Evolutionary conservation across 2,329 filamentous ascomycete species (phyloP).

Genomic region (Aspergillus ustus): DNA sequence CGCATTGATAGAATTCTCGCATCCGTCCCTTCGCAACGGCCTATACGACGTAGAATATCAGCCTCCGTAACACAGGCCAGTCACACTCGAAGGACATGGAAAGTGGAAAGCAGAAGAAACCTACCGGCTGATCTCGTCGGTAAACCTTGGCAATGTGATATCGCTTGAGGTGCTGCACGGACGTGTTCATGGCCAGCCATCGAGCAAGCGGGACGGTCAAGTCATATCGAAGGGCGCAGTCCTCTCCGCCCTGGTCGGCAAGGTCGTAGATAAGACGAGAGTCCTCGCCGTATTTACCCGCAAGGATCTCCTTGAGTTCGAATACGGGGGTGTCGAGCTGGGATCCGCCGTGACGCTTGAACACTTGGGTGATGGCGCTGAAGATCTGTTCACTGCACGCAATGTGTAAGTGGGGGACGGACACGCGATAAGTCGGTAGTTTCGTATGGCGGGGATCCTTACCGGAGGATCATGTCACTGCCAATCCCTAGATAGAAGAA

Average conservation of each 20-base stretch:
- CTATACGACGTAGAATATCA: slow-evolving; percentile 4
- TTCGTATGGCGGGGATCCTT: neutral
- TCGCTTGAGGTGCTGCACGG: slow-evolving; percentile 82
- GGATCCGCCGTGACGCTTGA: slow-evolving; percentile 81
- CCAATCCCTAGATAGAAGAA: slow-evolving; percentile 12
- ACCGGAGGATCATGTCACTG: slow-evolving; percentile 19
- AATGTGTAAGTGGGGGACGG: slow-evolving; percentile 35
- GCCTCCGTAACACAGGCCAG: neutral
- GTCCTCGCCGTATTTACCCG: slow-evolving; percentile 91
- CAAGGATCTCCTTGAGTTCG: slow-evolving; percentile 82
- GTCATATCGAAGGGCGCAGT: slow-evolving; percentile 84
- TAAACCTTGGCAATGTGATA: slow-evolving; percentile 97
- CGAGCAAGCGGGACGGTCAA: slow-evolving; percentile 88
- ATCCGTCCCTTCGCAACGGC: slow-evolving; percentile 90
- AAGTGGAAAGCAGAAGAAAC: neutral
- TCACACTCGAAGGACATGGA: neutral
- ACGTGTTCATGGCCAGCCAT: slow-evolving; percentile 89
- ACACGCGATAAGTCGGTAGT: slow-evolving; percentile 63
- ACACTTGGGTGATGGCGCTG: slow-evolving; percentile 73
- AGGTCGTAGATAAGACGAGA: slow-evolving; percentile 91
- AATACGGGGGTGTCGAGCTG: slow-evolving; percentile 84
- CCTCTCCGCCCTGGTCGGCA: slow-evolving; percentile 83
- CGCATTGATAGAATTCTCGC: slow-evolving; percentile 97
- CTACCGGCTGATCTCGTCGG: slow-evolving; percentile 70
- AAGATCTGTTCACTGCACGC: slow-evolving; percentile 59